Evolutionary conservation across 2,329 filamentous ascomycete genomes (phyloP), one percentile per base, ranked within the genome.

Genomic region (Delphinella strobiligena): DNA sequence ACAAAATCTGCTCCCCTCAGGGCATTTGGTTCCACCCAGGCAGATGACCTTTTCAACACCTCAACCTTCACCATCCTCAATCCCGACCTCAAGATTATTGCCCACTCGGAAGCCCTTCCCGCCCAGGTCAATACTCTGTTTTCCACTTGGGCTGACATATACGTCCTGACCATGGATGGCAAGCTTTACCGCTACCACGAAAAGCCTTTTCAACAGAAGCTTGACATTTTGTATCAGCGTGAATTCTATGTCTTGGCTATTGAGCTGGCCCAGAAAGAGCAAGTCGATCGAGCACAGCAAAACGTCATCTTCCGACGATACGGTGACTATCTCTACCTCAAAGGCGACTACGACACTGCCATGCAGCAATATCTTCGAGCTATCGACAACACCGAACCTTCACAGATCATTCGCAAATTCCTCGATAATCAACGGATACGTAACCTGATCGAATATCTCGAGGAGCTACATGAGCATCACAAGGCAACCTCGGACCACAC

Each of bases 351-450:
- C 54, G 91, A 98, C 54, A 91, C 84, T 5, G 88, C 93, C n/a
- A 98, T 98, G 93, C 82, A 93, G 52, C 91, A 96, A 59, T 98
- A 98, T 55, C 78, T 98, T 46, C 82, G 86, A 50, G 89, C 93
- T 0, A 95, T 98, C 44, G 88, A 95, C 55, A 91, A 85, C 43
- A 96, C 89, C 0, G 89, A 96, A 53, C 89, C 89, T 5, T 95
- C 89, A 2, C 89, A 95, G 54, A 86, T 96, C 34, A 95, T 96
- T 53, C 75, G 89, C 51, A 95, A 94, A 77, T 98, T 93, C 53
- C 71, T 98, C 29, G 91, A 98, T 54, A 96, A 91, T 1, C 91
- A 98, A 71, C 75, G 88, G 46, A 95, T 98, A 61, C 87, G 95
- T 52, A 98, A 96, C 55, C 69, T 98, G 19, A 96, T 98, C 40